Percentiles rank a stretch among this genome's conserved stretches.
These are phyloP conservation scores for Quercus phellos DNA, from an alignment of 331 rosid species.

Conservation along the genomic window DNA sequence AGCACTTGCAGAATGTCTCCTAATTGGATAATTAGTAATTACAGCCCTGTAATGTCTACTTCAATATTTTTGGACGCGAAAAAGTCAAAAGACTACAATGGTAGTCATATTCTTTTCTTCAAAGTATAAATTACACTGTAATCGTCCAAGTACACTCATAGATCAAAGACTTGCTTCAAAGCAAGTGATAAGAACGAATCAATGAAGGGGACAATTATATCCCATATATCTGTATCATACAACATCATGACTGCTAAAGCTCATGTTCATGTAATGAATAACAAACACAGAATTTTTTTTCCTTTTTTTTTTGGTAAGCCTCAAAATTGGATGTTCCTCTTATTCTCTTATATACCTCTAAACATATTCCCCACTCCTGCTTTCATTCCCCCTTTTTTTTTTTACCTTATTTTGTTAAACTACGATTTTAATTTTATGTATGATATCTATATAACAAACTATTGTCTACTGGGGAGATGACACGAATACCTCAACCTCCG, in stretches of 20 bases:
- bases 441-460: constrained; percentile 23
- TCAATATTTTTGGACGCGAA: background rate
- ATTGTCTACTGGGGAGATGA: constrained; percentile 64
- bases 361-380: constrained; percentile 6
- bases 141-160: background rate
- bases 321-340: constrained; percentile 56
- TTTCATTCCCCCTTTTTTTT: constrained; percentile 7
- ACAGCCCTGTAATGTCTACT: background rate
- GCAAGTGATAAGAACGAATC: background rate
- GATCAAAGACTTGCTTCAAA: background rate
- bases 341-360: constrained; percentile 22
- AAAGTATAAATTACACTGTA: background rate
- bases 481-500: constrained; percentile 81
- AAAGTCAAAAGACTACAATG: no score
- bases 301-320: constrained; percentile 19
- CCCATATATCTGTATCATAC: background rate
- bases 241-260: background rate
- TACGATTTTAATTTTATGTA: background rate
- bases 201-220: background rate
- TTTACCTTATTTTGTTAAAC: background rate
- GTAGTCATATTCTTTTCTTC: background rate
- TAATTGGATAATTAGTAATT: background rate
- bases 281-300: constrained; percentile 13
- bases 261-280: constrained; percentile 2
- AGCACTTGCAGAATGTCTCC: background rate